A percentile compares a stretch with the other conserved stretches of the same genome.
Evolutionary conservation across 768 basidiomycete genomes (phyloP).

Genomic region (Mycena vitilis): DNA sequence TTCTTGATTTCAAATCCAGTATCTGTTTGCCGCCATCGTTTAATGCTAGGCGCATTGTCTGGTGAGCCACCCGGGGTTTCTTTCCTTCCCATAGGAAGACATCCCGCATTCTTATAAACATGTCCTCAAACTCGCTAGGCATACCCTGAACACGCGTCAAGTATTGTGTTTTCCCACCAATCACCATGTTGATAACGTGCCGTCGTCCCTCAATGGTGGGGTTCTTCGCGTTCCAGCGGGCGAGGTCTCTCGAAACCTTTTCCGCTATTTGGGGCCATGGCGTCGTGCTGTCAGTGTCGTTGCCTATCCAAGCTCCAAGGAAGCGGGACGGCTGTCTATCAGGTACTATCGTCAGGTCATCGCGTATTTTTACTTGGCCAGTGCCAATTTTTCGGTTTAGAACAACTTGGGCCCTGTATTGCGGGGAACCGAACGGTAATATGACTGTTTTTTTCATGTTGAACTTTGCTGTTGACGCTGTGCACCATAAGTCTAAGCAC

Average conservation of each 20-base stretch:
- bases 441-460: no score
- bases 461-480: no score
- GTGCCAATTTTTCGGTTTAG: no score
- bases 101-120: neutral
- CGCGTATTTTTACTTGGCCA: no score
- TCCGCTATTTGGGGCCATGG: neutral
- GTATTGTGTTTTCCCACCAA: constrained; percentile 1
- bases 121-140: neutral
- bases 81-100: neutral
- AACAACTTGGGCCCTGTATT: no score
- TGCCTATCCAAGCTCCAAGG: neutral
- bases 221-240: neutral
- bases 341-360: neutral
- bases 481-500: no score
- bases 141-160: neutral
- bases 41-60: neutral
- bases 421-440: no score
- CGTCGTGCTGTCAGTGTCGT: neutral
- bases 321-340: neutral
- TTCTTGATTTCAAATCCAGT: neutral
- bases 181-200: neutral
- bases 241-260: neutral
- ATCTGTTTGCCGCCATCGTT: neutral
- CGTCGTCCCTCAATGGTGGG: neutral
- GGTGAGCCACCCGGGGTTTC: neutral